Conservation (phyloP, 2,329 filamentous ascomycete genomes). For the Phoma herbarum region DNA sequence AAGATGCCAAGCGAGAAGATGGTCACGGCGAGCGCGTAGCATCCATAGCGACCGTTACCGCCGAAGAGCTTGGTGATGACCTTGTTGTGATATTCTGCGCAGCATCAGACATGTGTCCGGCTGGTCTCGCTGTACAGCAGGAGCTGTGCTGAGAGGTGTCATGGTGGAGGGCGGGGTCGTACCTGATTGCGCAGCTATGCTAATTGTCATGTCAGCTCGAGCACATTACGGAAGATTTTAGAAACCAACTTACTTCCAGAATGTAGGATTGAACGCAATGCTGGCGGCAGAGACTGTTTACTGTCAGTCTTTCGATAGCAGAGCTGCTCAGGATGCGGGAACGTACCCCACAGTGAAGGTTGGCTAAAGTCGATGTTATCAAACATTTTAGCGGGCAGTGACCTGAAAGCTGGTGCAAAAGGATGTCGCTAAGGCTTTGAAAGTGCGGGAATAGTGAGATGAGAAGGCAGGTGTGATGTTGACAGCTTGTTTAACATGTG, state of each 20-base stretch:
- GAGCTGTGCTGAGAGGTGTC: background rate
- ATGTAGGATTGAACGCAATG: constrained; percentile 96
- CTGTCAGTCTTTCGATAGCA: constrained; percentile 6
- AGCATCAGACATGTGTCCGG: constrained; percentile 14
- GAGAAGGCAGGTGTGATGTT: constrained; percentile 26
- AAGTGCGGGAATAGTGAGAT: background rate
- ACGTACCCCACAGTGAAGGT: constrained; percentile 59
- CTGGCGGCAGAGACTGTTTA: constrained; percentile 76
- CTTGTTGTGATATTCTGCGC: constrained; percentile 87
- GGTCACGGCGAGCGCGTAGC: constrained; percentile 85
- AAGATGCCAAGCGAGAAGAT: constrained; percentile 94
- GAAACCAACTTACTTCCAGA: constrained; percentile 82
- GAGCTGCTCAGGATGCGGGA: background rate
- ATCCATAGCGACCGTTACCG: constrained; percentile 79
- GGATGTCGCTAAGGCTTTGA: background rate
- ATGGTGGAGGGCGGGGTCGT: constrained; percentile 35
- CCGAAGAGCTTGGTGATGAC: constrained; percentile 86
- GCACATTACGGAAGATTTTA: background rate
- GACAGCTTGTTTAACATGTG: constrained; percentile 35
- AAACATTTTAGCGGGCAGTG: constrained; percentile 29
- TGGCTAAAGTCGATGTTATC: constrained; percentile 55
- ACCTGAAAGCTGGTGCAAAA: background rate
- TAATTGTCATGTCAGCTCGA: constrained; percentile 50
- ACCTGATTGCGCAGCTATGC: constrained; percentile 86
- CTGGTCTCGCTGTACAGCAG: background rate